Conservation (phyloP, 257 asterid species). For the Leonotis leonurus region DNA sequence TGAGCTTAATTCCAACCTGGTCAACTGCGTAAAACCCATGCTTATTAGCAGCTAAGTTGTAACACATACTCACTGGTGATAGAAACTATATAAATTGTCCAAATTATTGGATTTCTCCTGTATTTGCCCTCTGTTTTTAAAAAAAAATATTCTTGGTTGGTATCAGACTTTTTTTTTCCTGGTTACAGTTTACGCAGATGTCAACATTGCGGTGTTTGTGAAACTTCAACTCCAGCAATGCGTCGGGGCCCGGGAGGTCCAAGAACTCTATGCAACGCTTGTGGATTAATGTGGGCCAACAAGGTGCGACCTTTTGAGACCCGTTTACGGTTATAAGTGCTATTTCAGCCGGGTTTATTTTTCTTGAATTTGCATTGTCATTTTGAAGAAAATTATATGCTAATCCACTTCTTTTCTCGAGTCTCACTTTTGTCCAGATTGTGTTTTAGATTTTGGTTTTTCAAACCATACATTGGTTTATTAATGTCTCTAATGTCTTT, state of each 20-base stretch:
- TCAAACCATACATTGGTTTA: not conserved
- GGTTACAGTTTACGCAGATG: conserved; percentile 23
- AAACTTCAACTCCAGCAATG: conserved; percentile 44
- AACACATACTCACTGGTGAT: not conserved
- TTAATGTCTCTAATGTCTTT: conserved; percentile 1
- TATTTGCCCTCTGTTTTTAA: not conserved
- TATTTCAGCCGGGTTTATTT: not conserved
- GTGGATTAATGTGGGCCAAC: conserved; percentile 57
- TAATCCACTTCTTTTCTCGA: not conserved
- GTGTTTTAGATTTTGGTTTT: not conserved
- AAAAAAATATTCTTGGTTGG: not conserved
- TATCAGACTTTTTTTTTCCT: not conserved
- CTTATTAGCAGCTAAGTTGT: not conserved
- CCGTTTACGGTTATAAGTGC: not conserved
- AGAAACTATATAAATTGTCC: not conserved
- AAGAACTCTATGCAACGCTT: conserved; percentile 48
- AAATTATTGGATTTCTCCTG: not conserved
- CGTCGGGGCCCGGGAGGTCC: conserved; percentile 49
- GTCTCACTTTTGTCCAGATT: not conserved
- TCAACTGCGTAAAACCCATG: not conserved
- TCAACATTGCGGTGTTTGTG: conserved; percentile 42
- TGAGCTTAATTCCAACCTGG: conserved; percentile 1
- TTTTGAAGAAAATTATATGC: not conserved
- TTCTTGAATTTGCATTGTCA: not conserved
- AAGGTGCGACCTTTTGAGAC: conserved; percentile 22